Evolutionary conservation across 164 flowering plant species (phyloP), one percentile per base, ranked within the genome.

Genomic region (Chloranthus sessilifolius): DNA sequence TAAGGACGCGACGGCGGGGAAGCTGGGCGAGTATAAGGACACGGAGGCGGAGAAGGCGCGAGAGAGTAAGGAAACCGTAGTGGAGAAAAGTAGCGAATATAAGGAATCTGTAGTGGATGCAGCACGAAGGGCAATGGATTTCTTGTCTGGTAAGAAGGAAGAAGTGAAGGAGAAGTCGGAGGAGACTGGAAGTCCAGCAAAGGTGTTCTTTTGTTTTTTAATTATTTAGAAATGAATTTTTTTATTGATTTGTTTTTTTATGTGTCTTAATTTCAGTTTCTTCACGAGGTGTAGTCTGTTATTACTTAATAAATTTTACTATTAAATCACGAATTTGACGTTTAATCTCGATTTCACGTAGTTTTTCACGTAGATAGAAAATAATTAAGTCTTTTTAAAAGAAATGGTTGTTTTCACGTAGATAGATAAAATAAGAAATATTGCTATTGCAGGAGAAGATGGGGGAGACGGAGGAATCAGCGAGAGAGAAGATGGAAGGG

Each of bases 61-160:
- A 30, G 77, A 76, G 24, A 77, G 65, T 14, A 79, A 65, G 53
- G 85, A 74, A 15, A 24, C 63, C 1, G 47, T 68, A 0, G 61
- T 44, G 30, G 63, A 75, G 25, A 81, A 71, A 59, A 48, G 74
- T 4, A 53, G 52, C 0, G 82, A 67, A 43, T 50, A 76, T 12
- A 77, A 76, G 63, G 96, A 79, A 2, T 58, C 74, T 8, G 85
- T 84, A 0, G 82, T 73, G 8, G 90, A 61, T 22, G 79, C 83
- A 0, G 88, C 95, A 1, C 49, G 70, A 46, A 52, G 60, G 30
- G 88, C 89, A 1, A 67, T 79, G 75, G 95, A 42, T 7, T 68
- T 35, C 44, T 55, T 82, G 56, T 16, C 83, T 1, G 88, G 80
- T 0, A 81, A 70, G 76, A 87, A 71, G 55, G 95, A 90, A 35